Percentiles rank a stretch among this genome's conserved stretches.
Conservation (phyloP, 2,329 filamentous ascomycete genomes). For the Colletotrichum sp. region DNA sequence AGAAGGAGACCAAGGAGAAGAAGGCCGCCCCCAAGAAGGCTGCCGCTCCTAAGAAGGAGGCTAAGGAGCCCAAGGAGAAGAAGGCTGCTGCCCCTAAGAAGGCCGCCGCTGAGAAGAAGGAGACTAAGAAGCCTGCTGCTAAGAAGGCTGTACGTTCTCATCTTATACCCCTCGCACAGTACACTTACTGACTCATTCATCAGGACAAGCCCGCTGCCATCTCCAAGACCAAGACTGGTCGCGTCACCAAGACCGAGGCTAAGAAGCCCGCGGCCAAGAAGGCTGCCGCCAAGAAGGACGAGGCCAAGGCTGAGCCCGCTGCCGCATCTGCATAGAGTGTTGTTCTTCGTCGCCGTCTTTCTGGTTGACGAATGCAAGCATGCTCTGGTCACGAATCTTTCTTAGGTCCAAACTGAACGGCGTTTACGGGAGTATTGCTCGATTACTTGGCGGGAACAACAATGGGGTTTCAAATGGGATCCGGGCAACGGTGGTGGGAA, state of each 20-base stretch:
- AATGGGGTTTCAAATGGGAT: not conserved
- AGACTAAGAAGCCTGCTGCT: conserved; percentile 36
- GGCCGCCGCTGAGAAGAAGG: conserved; percentile 36
- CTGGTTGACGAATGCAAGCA: not conserved
- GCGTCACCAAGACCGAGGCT: conserved; percentile 75
- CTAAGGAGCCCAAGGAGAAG: conserved; percentile 51
- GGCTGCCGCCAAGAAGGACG: conserved; percentile 44
- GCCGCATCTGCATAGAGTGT: conserved; percentile 14
- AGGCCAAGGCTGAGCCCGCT: conserved; percentile 17
- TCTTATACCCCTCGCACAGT: conserved; percentile 35
- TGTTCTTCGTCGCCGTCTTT: not conserved
- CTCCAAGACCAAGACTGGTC: conserved; percentile 85
- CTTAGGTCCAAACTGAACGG: conserved; percentile 9
- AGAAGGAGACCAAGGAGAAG: conserved; percentile 72
- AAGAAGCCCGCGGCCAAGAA: conserved; percentile 52
- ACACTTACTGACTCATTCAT: conserved; percentile 35
- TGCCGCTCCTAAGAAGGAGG: conserved; percentile 45
- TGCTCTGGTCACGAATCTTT: conserved; percentile 19
- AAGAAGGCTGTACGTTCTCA: conserved; percentile 32
- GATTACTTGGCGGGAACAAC: conserved; percentile 7
- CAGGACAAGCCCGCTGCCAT: conserved; percentile 74
- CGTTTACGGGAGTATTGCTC: conserved; percentile 17
- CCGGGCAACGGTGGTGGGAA: conserved; percentile 2
- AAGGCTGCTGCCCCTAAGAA: conserved; percentile 52
- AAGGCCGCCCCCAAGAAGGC: conserved; percentile 52